Conservation (phyloP, 169 alveolate species). For the Toxoplasma gondii region DNA sequence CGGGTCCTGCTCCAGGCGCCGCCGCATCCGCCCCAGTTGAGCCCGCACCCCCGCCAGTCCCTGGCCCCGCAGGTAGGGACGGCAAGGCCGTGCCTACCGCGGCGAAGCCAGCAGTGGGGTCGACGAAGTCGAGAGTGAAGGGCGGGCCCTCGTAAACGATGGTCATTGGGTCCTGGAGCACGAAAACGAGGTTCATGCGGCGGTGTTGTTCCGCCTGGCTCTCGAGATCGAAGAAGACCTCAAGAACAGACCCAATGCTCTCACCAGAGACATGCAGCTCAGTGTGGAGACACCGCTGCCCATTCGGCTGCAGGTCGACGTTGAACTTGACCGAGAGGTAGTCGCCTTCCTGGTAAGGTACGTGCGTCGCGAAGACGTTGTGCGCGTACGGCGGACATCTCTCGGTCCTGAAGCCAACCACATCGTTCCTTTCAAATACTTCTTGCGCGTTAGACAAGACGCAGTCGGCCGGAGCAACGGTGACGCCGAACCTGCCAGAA, state of each 20-base stretch:
- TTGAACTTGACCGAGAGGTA: slow-evolving; percentile 82
- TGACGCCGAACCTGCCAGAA: slow-evolving; percentile 91
- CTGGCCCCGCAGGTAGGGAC: not conserved
- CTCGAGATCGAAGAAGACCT: slow-evolving; percentile 86
- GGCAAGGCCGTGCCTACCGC: not conserved
- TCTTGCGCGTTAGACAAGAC: slow-evolving; percentile 84
- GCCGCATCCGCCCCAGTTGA: not conserved
- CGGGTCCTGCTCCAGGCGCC: not conserved
- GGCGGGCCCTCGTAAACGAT: slow-evolving; percentile 83
- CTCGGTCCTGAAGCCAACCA: slow-evolving; percentile 87
- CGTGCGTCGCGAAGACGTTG: slow-evolving; percentile 85
- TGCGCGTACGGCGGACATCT: slow-evolving; percentile 78
- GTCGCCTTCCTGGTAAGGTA: slow-evolving; percentile 83
- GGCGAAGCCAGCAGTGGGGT: slow-evolving; percentile 35
- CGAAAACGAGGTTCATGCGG: slow-evolving; percentile 88
- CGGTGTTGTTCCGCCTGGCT: slow-evolving; percentile 86
- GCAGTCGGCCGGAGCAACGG: slow-evolving; percentile 92
- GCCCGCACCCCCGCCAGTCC: not conserved
- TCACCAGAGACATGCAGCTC: slow-evolving; percentile 90
- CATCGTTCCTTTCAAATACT: slow-evolving; percentile 90
- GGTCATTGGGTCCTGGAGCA: slow-evolving; percentile 85
- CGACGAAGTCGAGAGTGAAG: slow-evolving; percentile 77
- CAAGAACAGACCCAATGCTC: slow-evolving; percentile 91
- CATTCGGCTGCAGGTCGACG: slow-evolving; percentile 77
- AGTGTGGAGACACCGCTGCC: slow-evolving; percentile 85